Evolutionary conservation across 768 basidiomycete species (phyloP).

Genomic region (Candolleomyces efflorescens): DNA sequence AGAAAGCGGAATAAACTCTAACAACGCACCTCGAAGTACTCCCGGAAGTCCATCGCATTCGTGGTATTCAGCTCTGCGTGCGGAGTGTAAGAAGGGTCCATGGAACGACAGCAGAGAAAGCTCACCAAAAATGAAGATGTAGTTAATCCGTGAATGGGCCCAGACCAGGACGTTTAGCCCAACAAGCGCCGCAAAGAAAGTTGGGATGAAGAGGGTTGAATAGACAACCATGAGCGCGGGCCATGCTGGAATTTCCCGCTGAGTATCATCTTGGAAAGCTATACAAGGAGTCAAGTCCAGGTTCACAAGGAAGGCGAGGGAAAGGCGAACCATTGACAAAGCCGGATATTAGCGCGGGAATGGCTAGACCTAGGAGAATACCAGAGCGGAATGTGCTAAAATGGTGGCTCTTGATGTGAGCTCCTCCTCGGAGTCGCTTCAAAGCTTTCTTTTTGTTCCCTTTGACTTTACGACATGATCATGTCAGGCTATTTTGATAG

Average conservation of each 20-base stretch:
- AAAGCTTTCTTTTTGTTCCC: conserved; percentile 82
- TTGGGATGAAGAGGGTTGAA: conserved; percentile 65
- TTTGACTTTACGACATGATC: conserved; percentile 26
- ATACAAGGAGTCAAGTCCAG: neutral
- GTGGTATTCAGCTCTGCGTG: conserved; percentile 63
- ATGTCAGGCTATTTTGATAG: neutral
- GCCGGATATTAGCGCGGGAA: conserved; percentile 66
- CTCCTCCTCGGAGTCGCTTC: conserved; percentile 54
- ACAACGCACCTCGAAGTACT: conserved; percentile 54
- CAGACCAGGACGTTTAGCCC: conserved; percentile 83
- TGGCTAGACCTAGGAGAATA: conserved; percentile 61
- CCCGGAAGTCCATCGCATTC: conserved; percentile 69
- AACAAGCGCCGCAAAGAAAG: conserved; percentile 71
- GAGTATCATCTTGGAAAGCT: conserved; percentile 57
- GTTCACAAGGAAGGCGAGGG: neutral
- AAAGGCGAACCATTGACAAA: conserved; percentile 48
- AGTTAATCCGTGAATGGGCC: conserved; percentile 77
- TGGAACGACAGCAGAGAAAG: conserved; percentile 12
- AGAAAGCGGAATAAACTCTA: conserved; percentile 3
- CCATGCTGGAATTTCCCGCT: conserved; percentile 60
- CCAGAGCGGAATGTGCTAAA: conserved; percentile 75
- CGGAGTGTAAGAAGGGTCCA: neutral
- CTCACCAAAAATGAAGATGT: conserved; percentile 87
- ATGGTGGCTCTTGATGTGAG: conserved; percentile 55
- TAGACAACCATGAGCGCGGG: conserved; percentile 76